A percentile compares a stretch with the other conserved stretches of the same genome.
Conservation (phyloP, 2,329 filamentous ascomycete genomes). For the Bipolaris cookei region DNA sequence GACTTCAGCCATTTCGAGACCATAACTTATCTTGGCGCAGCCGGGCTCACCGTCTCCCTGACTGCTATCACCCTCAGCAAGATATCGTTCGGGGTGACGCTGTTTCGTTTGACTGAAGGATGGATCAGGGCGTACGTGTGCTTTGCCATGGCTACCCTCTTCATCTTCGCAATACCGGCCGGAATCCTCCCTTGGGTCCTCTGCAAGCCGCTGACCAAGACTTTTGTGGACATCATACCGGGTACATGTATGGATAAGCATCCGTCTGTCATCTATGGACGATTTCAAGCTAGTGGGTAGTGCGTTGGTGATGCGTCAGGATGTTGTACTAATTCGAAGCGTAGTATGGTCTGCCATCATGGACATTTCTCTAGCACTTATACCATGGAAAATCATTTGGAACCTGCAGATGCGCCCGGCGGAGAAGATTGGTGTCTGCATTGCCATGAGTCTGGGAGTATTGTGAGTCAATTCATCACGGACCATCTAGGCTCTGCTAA, state of each 20-base stretch:
- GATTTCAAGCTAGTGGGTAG: conserved; percentile 13
- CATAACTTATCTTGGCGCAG: conserved; percentile 11
- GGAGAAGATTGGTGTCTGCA: conserved; percentile 21
- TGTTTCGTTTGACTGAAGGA: conserved; percentile 18
- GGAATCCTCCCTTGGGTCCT: conserved; percentile 12
- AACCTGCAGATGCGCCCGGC: conserved; percentile 14
- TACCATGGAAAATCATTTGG: conserved; percentile 20
- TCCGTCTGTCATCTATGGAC: conserved; percentile 11
- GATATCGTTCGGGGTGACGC: conserved; percentile 19
- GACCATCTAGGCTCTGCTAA: background rate
- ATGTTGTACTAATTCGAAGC: conserved; percentile 4
- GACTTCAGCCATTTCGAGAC: conserved; percentile 5
- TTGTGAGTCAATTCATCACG: conserved; percentile 4
- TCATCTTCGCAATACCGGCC: conserved; percentile 12
- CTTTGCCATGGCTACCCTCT: conserved; percentile 13
- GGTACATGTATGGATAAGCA: conserved; percentile 11
- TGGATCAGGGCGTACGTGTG: conserved; percentile 14
- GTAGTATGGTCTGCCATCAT: conserved; percentile 22
- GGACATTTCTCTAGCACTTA: conserved; percentile 17
- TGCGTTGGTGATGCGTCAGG: background rate
- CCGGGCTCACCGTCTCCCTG: background rate
- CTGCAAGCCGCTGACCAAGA: conserved; percentile 16
- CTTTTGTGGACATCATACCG: conserved; percentile 11
- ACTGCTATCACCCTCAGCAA: conserved; percentile 17
- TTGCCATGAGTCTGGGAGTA: conserved; percentile 21